Evolutionary conservation across 2,329 filamentous ascomycete species (phyloP).

Genomic region (Aspergillus phoenicis): DNA sequence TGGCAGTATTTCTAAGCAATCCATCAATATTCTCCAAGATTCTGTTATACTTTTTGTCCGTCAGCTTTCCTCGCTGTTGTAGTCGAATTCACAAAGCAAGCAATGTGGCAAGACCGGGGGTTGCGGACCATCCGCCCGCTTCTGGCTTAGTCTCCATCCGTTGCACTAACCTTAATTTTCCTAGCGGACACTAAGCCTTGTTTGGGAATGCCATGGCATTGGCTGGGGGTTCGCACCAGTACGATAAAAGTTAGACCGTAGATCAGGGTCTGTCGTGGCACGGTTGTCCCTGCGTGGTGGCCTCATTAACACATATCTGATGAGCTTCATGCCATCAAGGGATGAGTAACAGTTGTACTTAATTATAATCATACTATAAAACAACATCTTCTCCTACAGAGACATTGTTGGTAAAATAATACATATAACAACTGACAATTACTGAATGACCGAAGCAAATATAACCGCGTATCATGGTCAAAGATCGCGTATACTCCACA

Average conservation of each 20-base stretch:
- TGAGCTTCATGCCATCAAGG: no score
- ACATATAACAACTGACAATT: not conserved
- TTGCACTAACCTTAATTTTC: not conserved
- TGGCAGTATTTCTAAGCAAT: no score
- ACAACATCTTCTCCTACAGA: no score
- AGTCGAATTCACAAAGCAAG: no score
- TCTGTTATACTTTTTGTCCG: no score
- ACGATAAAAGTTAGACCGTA: not conserved
- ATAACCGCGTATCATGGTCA: no score
- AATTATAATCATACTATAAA: no score
- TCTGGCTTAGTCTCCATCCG: not conserved
- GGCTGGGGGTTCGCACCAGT: not conserved
- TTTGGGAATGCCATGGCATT: not conserved
- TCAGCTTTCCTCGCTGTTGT: no score
- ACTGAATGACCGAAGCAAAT: not conserved
- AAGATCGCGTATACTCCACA: not conserved
- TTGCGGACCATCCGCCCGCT: not conserved
- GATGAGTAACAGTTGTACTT: not conserved
- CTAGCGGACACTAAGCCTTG: not conserved
- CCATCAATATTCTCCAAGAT: no score
- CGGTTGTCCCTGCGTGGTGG: no score
- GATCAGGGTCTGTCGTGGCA: not conserved
- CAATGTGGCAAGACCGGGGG: no score
- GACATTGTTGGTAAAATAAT: not conserved
- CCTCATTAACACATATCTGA: no score